These are phyloP conservation scores for Echinochloa phyllopogon DNA, from an alignment of 176 grass and related monocot genomes.

Conservation along the genomic window DNA sequence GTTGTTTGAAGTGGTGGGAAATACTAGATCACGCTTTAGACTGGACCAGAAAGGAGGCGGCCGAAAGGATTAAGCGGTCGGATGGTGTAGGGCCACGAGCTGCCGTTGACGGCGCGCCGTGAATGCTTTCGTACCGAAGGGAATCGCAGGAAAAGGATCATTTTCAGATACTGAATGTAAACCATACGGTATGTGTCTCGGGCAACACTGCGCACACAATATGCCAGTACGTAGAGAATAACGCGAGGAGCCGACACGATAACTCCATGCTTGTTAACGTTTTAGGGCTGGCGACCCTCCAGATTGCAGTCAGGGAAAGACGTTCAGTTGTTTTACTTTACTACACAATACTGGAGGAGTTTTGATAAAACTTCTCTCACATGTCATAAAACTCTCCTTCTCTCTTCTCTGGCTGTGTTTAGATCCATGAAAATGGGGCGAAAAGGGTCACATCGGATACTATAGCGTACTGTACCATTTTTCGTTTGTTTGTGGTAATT, in stretches of 20 bases:
- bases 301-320: no score
- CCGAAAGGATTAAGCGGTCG: not conserved
- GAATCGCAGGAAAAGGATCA: not conserved
- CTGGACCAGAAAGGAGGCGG: not conserved
- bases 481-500: no score
- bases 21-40: not conserved
- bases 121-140: not conserved
- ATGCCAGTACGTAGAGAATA: not conserved
- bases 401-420: no score
- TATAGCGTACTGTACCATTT: no score
- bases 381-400: no score
- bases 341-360: no score
- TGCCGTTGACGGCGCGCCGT: not conserved
- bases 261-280: no score
- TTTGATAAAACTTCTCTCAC: no score
- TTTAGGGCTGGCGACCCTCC: no score
- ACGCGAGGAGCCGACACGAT: not conserved
- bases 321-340: no score
- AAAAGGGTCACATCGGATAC: no score
- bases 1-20: not conserved
- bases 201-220: not conserved
- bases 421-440: no score
- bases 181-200: not conserved
- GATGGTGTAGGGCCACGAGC: not conserved
- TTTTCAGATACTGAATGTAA: not conserved